phyloP scores from a whole-genome alignment of 176 grass and related monocot genomes.

The Hyparrhenia diplandra region DNA sequence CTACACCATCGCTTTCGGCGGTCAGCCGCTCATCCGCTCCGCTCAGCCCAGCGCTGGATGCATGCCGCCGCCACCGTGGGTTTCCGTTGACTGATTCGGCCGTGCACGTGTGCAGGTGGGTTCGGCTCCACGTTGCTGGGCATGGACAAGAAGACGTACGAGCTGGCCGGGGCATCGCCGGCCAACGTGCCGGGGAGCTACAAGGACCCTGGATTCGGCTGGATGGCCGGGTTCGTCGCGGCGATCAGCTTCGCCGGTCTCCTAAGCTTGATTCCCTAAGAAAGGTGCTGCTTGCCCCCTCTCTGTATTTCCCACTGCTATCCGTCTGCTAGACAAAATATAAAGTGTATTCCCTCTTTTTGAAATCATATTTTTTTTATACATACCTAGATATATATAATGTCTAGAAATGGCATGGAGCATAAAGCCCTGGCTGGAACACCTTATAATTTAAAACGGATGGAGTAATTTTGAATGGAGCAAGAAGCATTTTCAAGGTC shows the following conservation, averaged over 20 bases:
- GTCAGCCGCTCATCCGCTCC: slow-evolving; percentile 25
- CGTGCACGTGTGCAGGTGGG: slow-evolving; percentile 40
- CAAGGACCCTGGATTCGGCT: slow-evolving; percentile 77
- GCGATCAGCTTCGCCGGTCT: slow-evolving; percentile 69
- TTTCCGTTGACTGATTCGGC: neutral
- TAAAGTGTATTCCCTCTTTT: no score
- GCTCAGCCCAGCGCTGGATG: neutral
- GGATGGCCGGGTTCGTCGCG: slow-evolving; percentile 68
- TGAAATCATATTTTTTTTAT: no score
- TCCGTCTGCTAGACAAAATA: no score
- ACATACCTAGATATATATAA: no score
- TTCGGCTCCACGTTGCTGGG: slow-evolving; percentile 82
- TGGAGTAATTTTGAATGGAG: no score
- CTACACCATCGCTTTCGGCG: slow-evolving; percentile 80
- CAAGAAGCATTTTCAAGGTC: no score
- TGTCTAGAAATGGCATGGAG: no score
- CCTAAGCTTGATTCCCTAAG: slow-evolving; percentile 72
- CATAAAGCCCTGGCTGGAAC: no score
- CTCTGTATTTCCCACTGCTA: no score
- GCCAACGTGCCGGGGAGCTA: slow-evolving; percentile 81
- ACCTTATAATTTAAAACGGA: no score
- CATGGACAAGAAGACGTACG: slow-evolving; percentile 84
- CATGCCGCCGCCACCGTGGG: no score
- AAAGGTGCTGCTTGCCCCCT: slow-evolving; percentile 34
- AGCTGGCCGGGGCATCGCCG: slow-evolving; percentile 55